phyloP scores from a whole-genome alignment of 2,329 filamentous ascomycete genomes.

The Venturia carpophila region DNA sequence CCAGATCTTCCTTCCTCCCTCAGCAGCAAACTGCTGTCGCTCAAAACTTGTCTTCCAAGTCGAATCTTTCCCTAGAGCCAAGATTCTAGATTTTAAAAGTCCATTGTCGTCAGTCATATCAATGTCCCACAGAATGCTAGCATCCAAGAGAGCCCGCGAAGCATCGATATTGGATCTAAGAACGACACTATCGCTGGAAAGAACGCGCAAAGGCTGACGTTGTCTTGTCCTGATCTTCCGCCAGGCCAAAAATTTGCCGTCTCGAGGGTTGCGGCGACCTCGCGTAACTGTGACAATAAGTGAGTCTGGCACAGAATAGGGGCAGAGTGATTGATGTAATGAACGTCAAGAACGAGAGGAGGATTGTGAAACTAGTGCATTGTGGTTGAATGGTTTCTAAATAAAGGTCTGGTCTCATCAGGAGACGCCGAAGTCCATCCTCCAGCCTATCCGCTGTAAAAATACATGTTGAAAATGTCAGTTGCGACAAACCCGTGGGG shows the following conservation, averaged over 20 bases:
- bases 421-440: background rate
- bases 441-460: conserved; percentile 5
- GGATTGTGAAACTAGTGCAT: background rate
- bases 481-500: background rate
- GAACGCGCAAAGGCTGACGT: background rate
- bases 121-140: too few relatives aligned
- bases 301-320: background rate
- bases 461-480: background rate
- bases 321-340: background rate
- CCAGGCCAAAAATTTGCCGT: too few relatives aligned
- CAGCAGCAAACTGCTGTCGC: too few relatives aligned
- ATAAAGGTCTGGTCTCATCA: conserved; percentile 6
- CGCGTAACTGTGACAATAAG: background rate
- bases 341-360: background rate
- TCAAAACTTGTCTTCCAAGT: background rate
- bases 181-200: background rate
- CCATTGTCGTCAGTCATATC: too few relatives aligned
- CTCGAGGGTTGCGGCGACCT: background rate
- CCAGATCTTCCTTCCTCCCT: too few relatives aligned
- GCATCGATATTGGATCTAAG: background rate
- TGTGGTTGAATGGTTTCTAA: background rate
- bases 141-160: background rate
- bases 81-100: background rate
- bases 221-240: too few relatives aligned
- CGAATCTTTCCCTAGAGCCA: background rate